A percentile compares a stretch with the other conserved stretches of the same genome.
Conservation (phyloP, 768 basidiomycete species). For the Rhizopogon vulgaris region DNA sequence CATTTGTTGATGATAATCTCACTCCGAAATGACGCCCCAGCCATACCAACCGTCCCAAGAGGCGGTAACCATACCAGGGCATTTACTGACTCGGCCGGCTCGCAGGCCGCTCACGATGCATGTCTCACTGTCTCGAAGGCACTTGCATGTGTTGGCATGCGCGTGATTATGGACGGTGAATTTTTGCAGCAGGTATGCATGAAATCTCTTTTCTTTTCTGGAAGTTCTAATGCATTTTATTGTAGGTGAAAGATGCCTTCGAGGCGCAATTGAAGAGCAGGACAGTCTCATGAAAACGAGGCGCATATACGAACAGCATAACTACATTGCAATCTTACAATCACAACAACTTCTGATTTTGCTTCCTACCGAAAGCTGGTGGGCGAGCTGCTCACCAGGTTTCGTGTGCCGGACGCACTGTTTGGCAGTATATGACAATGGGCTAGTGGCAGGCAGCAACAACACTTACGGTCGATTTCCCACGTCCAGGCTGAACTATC, state of each 20-base stretch:
- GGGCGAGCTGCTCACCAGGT: constrained; percentile 33
- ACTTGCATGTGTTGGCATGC: constrained; percentile 62
- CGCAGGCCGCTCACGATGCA: constrained; percentile 55
- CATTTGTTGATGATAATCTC: background rate
- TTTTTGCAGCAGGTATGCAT: constrained; percentile 51
- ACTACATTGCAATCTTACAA: background rate
- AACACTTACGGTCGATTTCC: constrained; percentile 67
- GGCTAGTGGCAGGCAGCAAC: background rate
- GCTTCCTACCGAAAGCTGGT: background rate
- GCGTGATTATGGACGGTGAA: constrained; percentile 60
- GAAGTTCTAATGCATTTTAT: background rate
- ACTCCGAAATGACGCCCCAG: constrained; percentile 28
- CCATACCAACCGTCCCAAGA: constrained; percentile 64
- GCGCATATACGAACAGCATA: background rate
- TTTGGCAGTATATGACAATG: background rate
- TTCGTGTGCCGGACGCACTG: constrained; percentile 50
- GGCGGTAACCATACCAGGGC: constrained; percentile 76
- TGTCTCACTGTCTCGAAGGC: constrained; percentile 65
- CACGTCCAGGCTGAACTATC: constrained; percentile 71
- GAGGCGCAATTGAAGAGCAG: constrained; percentile 34
- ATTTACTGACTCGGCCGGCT: constrained; percentile 61
- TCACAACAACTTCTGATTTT: background rate
- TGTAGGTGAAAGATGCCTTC: constrained; percentile 43
- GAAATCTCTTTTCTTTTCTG: background rate
- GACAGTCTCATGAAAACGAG: background rate